These are phyloP conservation scores for Fusarium buharicum DNA, from an alignment of 2,329 filamentous ascomycete species.

Conservation along the genomic window DNA sequence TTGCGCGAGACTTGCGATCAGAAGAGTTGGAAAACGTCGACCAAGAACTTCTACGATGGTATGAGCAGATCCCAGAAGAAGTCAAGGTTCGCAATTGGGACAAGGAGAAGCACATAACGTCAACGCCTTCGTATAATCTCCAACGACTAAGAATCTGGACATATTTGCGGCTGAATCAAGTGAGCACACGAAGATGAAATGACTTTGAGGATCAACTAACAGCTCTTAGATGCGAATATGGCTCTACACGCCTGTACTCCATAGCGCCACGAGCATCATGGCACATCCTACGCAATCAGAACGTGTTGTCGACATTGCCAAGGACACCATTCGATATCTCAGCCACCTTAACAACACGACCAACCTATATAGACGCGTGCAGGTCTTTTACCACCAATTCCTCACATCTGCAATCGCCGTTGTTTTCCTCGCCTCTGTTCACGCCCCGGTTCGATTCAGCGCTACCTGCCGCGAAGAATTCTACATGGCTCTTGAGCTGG, in stretches of 20 bases:
- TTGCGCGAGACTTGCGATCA: slow-evolving; percentile 72
- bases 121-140: slow-evolving; percentile 70
- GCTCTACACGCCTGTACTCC: slow-evolving; percentile 87
- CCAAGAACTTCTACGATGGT: slow-evolving; percentile 87
- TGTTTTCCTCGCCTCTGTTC: slow-evolving; percentile 79
- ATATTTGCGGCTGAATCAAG: slow-evolving; percentile 86
- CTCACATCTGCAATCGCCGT: slow-evolving; percentile 79
- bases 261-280: slow-evolving; percentile 85
- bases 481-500: slow-evolving; percentile 79
- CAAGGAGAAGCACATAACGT: slow-evolving; percentile 62
- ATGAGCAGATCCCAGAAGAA: slow-evolving; percentile 75
- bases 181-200: slow-evolving; percentile 38
- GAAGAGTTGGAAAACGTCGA: slow-evolving; percentile 85
- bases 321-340: slow-evolving; percentile 79
- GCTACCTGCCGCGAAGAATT: slow-evolving; percentile 77
- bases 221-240: slow-evolving; percentile 75
- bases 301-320: slow-evolving; percentile 77
- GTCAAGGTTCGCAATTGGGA: slow-evolving; percentile 69
- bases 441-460: slow-evolving; percentile 78
- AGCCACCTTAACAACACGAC: slow-evolving; percentile 76
- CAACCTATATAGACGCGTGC: slow-evolving; percentile 75
- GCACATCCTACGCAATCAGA: slow-evolving; percentile 78
- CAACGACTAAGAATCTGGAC: slow-evolving; percentile 84
- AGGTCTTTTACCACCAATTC: slow-evolving; percentile 85
- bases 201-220: slow-evolving; percentile 5